These are phyloP conservation scores for Royoungia palumana DNA, from an alignment of 768 basidiomycete genomes.

Conservation along the genomic window DNA sequence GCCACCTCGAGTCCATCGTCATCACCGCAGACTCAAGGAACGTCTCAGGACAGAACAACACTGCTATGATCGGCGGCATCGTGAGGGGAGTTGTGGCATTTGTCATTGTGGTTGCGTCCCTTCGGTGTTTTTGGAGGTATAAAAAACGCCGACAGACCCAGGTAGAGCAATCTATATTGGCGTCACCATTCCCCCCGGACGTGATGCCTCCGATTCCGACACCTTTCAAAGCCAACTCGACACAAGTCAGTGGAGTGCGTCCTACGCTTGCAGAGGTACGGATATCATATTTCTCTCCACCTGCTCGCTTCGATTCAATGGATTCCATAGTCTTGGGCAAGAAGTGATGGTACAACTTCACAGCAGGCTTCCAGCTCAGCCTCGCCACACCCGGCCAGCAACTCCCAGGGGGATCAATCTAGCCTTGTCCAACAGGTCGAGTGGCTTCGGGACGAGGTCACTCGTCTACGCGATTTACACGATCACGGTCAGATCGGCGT, in stretches of 20 bases:
- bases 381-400: no score
- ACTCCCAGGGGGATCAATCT: background rate
- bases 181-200: background rate
- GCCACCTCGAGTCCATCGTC: background rate
- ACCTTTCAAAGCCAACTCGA: background rate
- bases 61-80: constrained; percentile 5
- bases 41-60: background rate
- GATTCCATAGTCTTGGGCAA: no score
- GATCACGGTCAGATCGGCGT: no score
- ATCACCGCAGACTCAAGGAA: background rate
- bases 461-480: constrained; percentile 1
- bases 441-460: constrained; percentile 5
- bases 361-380: no score
- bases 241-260: no score
- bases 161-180: background rate
- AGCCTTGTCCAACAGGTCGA: constrained; percentile 6
- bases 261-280: no score
- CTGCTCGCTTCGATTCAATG: no score
- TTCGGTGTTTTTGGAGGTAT: constrained; percentile 3
- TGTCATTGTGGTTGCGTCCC: background rate
- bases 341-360: no score
- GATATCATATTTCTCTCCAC: no score
- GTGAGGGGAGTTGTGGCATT: background rate
- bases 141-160: background rate
- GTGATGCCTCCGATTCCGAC: background rate